phyloP scores from a whole-genome alignment of 441 rosid genomes.

The Geranium incanum region DNA sequence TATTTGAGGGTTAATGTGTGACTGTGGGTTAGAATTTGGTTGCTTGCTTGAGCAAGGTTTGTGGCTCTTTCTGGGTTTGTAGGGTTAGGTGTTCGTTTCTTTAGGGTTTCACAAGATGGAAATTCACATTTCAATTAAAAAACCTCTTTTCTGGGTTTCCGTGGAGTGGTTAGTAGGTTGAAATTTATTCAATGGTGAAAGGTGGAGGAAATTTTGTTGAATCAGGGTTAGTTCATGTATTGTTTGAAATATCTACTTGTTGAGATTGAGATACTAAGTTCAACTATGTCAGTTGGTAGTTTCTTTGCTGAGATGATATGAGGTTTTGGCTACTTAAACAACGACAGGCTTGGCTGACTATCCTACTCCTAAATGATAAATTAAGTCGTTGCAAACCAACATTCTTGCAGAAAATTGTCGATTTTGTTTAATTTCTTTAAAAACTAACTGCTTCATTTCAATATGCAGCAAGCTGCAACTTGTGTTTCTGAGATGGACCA shows the following conservation, averaged over 20 bases:
- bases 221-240: constrained; percentile 28
- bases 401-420: not conserved
- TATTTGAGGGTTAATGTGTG: not conserved
- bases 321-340: not conserved
- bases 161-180: not conserved
- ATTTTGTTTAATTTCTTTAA: not conserved
- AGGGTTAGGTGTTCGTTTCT: constrained; percentile 1
- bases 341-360: not conserved
- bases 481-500: constrained; percentile 88
- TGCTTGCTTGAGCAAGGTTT: not conserved
- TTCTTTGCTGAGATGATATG: not conserved
- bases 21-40: not conserved
- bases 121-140: not conserved
- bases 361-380: not conserved
- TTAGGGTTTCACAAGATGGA: not conserved
- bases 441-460: constrained; percentile 13
- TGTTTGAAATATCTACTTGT: not conserved
- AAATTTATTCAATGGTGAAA: not conserved
- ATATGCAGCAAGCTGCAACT: constrained; percentile 79
- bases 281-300: not conserved
- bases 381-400: not conserved
- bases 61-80: constrained; percentile 17
- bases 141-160: not conserved
- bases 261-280: not conserved
- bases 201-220: constrained; percentile 18